These are phyloP conservation scores for Glycine soja DNA, from an alignment of 306 rosid genomes.

Conservation along the genomic window DNA sequence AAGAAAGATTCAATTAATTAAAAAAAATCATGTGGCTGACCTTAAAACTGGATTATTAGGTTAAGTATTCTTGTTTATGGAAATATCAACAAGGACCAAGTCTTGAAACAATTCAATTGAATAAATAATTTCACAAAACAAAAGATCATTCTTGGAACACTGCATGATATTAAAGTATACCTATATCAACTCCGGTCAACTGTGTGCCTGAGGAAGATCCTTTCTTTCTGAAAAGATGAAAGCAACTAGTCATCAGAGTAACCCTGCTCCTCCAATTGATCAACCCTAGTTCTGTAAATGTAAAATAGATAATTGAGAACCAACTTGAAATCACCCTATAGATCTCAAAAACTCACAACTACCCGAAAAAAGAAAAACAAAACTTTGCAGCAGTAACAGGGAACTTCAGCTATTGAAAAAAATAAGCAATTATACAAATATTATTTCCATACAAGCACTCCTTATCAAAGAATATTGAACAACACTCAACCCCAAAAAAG, in stretches of 20 bases:
- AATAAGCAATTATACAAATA: neutral
- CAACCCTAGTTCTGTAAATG: constrained; percentile 49
- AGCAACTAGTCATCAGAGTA: constrained; percentile 68
- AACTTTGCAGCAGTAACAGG: constrained; percentile 2
- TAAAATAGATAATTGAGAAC: constrained; percentile 36
- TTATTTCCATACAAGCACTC: neutral
- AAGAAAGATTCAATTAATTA: constrained; percentile 10
- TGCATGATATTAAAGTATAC: constrained; percentile 42
- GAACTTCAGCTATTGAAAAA: neutral
- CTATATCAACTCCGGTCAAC: constrained; percentile 52
- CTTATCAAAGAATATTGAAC: neutral
- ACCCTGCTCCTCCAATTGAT: constrained; percentile 45
- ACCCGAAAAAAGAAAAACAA: neutral
- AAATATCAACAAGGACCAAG: constrained; percentile 8
- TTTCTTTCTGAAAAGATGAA: constrained; percentile 50
- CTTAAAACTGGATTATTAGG: neutral
- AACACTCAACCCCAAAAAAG: neutral
- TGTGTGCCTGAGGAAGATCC: constrained; percentile 47
- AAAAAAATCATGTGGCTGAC: neutral
- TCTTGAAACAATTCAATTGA: constrained; percentile 18
- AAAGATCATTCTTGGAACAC: neutral
- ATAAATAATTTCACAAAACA: neutral
- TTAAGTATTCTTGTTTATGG: neutral
- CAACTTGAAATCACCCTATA: constrained; percentile 32
- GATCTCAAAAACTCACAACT: neutral